Percentiles rank a stretch among this genome's conserved stretches.
Conservation (phyloP, 371 early-diverging fungal species). For the Blakeslea trispora region DNA sequence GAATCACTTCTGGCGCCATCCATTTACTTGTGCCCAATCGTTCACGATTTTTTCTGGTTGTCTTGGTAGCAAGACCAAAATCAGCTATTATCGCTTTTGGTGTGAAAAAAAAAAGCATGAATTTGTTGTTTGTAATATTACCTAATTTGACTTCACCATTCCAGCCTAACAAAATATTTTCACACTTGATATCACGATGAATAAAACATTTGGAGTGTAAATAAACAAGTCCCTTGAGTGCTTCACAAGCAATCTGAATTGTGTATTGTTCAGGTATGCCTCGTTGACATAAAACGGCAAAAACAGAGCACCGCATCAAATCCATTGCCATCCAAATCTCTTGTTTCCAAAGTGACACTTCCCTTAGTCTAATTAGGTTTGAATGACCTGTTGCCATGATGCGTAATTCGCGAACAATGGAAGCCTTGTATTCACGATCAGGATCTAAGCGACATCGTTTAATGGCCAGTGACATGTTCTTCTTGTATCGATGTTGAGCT, state of each 20-base stretch:
- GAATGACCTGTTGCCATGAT: constrained; percentile 53
- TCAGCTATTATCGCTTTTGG: constrained; percentile 21
- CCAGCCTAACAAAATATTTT: constrained; percentile 94
- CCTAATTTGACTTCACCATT: constrained; percentile 96
- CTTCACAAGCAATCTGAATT: constrained; percentile 46
- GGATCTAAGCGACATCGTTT: constrained; percentile 52
- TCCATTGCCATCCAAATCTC: constrained; percentile 60
- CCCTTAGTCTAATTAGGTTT: constrained; percentile 47
- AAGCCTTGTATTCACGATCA: constrained; percentile 51
- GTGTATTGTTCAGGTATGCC: constrained; percentile 54
- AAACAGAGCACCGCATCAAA: constrained; percentile 49
- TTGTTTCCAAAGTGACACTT: constrained; percentile 50
- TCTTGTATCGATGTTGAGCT: constrained; percentile 44
- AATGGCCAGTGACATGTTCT: constrained; percentile 44
- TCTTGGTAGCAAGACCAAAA: constrained; percentile 43
- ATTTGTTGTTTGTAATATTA: constrained; percentile 7
- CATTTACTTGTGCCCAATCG: constrained; percentile 97
- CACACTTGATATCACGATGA: constrained; percentile 96
- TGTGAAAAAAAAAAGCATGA: background rate
- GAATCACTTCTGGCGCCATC: constrained; percentile 93
- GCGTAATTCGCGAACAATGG: constrained; percentile 49
- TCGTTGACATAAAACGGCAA: constrained; percentile 53
- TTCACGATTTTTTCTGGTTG: constrained; percentile 63
- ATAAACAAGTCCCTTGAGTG: constrained; percentile 80
- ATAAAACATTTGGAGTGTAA: constrained; percentile 95